A percentile compares a stretch with the other conserved stretches of the same genome.
These are phyloP conservation scores for Saturnispora silvae DNA, from an alignment of 805 yeast genomes.

Conservation along the genomic window DNA sequence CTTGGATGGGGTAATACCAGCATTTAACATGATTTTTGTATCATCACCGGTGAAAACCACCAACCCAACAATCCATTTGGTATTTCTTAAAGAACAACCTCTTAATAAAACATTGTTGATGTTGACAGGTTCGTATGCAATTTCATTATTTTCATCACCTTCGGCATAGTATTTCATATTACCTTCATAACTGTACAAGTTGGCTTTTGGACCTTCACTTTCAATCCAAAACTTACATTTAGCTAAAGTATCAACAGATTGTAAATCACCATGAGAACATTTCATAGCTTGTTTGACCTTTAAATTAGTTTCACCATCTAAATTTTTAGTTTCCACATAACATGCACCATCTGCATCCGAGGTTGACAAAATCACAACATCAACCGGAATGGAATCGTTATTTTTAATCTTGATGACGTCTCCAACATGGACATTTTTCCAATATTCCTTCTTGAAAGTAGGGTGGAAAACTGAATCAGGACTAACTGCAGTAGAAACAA, in stretches of 20 bases:
- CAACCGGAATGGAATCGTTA: slow-evolving; percentile 74
- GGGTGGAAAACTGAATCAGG: slow-evolving; percentile 14
- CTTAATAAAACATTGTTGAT: slow-evolving; percentile 61
- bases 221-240: slow-evolving; percentile 57
- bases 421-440: slow-evolving; percentile 73
- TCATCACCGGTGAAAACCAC: slow-evolving; percentile 72
- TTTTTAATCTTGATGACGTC: slow-evolving; percentile 57
- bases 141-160: slow-evolving; percentile 29
- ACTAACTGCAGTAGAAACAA: slow-evolving; percentile 19
- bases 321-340: slow-evolving; percentile 69
- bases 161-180: slow-evolving; percentile 38
- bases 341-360: slow-evolving; percentile 59
- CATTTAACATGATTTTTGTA: slow-evolving; percentile 70
- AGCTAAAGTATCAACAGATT: slow-evolving; percentile 36
- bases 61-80: slow-evolving; percentile 74
- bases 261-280: slow-evolving; percentile 32
- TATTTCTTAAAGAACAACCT: slow-evolving; percentile 71
- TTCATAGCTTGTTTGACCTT: slow-evolving; percentile 68
- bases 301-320: slow-evolving; percentile 74
- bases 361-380: slow-evolving; percentile 53
- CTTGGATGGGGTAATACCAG: slow-evolving; percentile 73
- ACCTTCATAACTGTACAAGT: slow-evolving; percentile 68
- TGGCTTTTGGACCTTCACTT: slow-evolving; percentile 77
- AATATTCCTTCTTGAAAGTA: slow-evolving; percentile 34
- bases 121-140: slow-evolving; percentile 51